Evolutionary conservation across 768 basidiomycete species (phyloP).

Genomic region (Russula sp.): DNA sequence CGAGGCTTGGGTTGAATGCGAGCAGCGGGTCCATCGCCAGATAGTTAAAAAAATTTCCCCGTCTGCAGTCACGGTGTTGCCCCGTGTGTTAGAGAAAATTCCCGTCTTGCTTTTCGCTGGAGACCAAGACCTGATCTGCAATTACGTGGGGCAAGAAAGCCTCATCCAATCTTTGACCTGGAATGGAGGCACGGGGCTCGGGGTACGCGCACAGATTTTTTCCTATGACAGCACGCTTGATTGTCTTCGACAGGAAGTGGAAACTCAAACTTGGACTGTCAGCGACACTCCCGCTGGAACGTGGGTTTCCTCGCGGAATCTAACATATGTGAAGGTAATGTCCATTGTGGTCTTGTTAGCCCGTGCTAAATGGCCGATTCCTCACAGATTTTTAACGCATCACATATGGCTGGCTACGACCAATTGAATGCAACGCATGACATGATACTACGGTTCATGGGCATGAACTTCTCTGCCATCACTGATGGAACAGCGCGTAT

Average conservation of each 20-base stretch:
- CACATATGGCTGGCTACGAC: slow-evolving; percentile 94
- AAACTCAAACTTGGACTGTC: slow-evolving; percentile 70
- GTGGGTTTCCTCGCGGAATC: slow-evolving; percentile 83
- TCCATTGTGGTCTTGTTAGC: neutral
- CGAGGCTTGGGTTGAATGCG: slow-evolving; percentile 86
- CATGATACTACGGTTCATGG: slow-evolving; percentile 98
- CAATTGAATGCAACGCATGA: slow-evolving; percentile 85
- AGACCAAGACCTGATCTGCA: slow-evolving; percentile 95
- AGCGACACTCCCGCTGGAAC: slow-evolving; percentile 73
- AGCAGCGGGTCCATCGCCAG: slow-evolving; percentile 51
- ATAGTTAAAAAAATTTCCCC: slow-evolving; percentile 50
- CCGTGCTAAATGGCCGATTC: neutral
- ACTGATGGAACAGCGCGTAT: slow-evolving; percentile 74
- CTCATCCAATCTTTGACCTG: slow-evolving; percentile 79
- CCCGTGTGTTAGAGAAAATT: slow-evolving; percentile 68
- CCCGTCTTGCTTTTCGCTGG: slow-evolving; percentile 90
- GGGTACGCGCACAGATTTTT: slow-evolving; percentile 47
- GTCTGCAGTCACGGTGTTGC: slow-evolving; percentile 71
- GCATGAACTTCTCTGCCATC: slow-evolving; percentile 76
- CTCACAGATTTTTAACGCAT: slow-evolving; percentile 79
- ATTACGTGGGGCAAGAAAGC: slow-evolving; percentile 84
- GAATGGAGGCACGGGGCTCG: slow-evolving; percentile 79
- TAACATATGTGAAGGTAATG: slow-evolving; percentile 86
- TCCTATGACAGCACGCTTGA: neutral
- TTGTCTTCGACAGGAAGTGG: slow-evolving; percentile 41